Conservation (phyloP, 2,329 filamentous ascomycete species). For the Neurospora crassa region DNA sequence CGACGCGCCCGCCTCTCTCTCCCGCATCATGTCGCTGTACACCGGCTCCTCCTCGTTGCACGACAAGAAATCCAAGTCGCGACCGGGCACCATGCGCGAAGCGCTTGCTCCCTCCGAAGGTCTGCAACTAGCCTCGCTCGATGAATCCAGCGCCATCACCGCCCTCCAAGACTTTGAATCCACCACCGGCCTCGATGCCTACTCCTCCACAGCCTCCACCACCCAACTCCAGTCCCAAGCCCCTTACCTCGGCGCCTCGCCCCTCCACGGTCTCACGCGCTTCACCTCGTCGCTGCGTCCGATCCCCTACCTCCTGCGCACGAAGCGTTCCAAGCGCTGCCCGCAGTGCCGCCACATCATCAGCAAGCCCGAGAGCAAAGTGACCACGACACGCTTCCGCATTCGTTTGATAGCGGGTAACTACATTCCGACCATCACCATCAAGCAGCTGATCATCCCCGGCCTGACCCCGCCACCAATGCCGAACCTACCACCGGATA, state of each 20-base stretch:
- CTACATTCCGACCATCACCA: slow-evolving; percentile 75
- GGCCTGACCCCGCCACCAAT: slow-evolving; percentile 16
- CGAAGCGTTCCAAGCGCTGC: slow-evolving; percentile 90
- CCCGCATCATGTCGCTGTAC: slow-evolving; percentile 87
- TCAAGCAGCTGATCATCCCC: slow-evolving; percentile 48
- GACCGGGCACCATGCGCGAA: slow-evolving; percentile 70
- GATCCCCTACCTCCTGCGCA: slow-evolving; percentile 71
- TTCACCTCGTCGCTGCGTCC: slow-evolving; percentile 72
- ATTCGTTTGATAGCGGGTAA: slow-evolving; percentile 83
- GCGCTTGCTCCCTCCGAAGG: slow-evolving; percentile 63
- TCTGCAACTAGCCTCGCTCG: slow-evolving; percentile 50
- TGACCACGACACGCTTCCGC: slow-evolving; percentile 79
- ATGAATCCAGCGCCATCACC: slow-evolving; percentile 52
- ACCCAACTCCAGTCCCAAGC: slow-evolving; percentile 39
- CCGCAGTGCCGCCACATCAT: slow-evolving; percentile 90
- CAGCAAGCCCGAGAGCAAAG: slow-evolving; percentile 85
- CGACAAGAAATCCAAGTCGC: slow-evolving; percentile 56
- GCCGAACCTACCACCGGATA: slow-evolving; percentile 11
- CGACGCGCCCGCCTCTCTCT: slow-evolving; percentile 69
- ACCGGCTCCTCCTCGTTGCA: slow-evolving; percentile 49
- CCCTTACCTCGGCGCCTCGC: slow-evolving; percentile 31
- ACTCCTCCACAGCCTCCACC: slow-evolving; percentile 49
- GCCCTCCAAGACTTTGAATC: slow-evolving; percentile 35
- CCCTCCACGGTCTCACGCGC: slow-evolving; percentile 34
- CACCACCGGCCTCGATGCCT: slow-evolving; percentile 33